These are phyloP conservation scores for Alternaria gaisen DNA, from an alignment of 2,329 filamentous ascomycete genomes.

Conservation along the genomic window DNA sequence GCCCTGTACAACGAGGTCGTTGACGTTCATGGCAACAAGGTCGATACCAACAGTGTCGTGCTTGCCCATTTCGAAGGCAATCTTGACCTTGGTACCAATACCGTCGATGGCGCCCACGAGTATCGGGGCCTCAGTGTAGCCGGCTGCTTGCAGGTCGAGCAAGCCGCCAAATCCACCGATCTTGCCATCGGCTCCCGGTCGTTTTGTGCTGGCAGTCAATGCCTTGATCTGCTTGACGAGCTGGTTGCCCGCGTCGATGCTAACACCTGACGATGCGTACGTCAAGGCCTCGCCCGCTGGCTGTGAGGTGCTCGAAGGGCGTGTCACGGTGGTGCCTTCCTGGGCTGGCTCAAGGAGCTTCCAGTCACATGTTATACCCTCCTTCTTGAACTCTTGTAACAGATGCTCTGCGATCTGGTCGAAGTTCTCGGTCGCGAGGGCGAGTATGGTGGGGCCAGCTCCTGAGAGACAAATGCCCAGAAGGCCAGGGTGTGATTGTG, in stretches of 20 bases:
- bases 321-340: constrained; percentile 62
- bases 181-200: constrained; percentile 87
- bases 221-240: constrained; percentile 92
- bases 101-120: constrained; percentile 96
- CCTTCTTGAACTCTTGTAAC: constrained; percentile 74
- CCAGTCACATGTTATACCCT: constrained; percentile 84
- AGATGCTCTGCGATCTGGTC: constrained; percentile 84
- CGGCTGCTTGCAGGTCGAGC: constrained; percentile 78
- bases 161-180: constrained; percentile 96
- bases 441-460: constrained; percentile 92
- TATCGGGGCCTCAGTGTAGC: constrained; percentile 77
- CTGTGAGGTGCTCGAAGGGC: constrained; percentile 25
- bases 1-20: constrained; percentile 95
- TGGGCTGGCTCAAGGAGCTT: constrained; percentile 87
- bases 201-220: constrained; percentile 83
- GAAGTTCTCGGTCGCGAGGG: constrained; percentile 89
- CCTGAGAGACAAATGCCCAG: constrained; percentile 95
- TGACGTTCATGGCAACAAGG: constrained; percentile 98
- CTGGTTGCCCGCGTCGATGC: constrained; percentile 91
- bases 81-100: constrained; percentile 95
- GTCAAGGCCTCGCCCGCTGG: constrained; percentile 65
- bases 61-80: constrained; percentile 87
- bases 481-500: constrained; percentile 83
- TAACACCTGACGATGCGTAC: constrained; percentile 92
- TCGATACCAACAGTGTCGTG: constrained; percentile 97